Conservation (phyloP, 495 filamentous ascomycete genomes). For the Lindgomyces ingoldianus region DNA sequence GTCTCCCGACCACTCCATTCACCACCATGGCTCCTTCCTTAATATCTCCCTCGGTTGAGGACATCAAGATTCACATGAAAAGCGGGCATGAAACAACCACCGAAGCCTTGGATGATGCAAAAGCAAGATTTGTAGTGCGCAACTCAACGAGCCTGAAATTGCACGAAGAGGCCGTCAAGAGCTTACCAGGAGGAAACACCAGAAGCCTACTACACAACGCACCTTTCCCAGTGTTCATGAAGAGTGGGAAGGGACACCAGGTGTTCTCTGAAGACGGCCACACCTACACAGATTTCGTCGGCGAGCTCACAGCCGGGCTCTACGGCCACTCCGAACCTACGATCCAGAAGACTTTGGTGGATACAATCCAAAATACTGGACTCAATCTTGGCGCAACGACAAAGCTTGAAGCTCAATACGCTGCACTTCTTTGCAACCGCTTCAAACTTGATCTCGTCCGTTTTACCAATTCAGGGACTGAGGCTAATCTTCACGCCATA, state of each 20-base stretch:
- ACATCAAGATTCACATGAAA: slow-evolving; percentile 8
- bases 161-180: slow-evolving; percentile 33
- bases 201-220: slow-evolving; percentile 57
- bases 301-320: slow-evolving; percentile 57
- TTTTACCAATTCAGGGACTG: slow-evolving; percentile 57
- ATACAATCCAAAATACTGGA: slow-evolving; percentile 44
- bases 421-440: slow-evolving; percentile 46
- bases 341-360: slow-evolving; percentile 46
- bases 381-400: slow-evolving; percentile 50
- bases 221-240: slow-evolving; percentile 56
- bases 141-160: slow-evolving; percentile 21
- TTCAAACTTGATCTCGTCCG: slow-evolving; percentile 53
- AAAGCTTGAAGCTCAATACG: slow-evolving; percentile 46
- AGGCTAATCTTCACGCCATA: slow-evolving; percentile 55
- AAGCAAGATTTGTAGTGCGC: slow-evolving; percentile 6
- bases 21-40: slow-evolving; percentile 5
- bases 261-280: slow-evolving; percentile 48
- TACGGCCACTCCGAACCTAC: slow-evolving; percentile 55
- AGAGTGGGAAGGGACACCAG: slow-evolving; percentile 47
- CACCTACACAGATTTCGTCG: slow-evolving; percentile 51
- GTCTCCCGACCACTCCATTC: too few relatives aligned
- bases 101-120: slow-evolving; percentile 21
- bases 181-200: slow-evolving; percentile 64
- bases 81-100: background rate
- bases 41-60: background rate